These are phyloP conservation scores for Chlamydomonas sphaeroides DNA, from an alignment of 139 green algal species.

Conservation along the genomic window DNA sequence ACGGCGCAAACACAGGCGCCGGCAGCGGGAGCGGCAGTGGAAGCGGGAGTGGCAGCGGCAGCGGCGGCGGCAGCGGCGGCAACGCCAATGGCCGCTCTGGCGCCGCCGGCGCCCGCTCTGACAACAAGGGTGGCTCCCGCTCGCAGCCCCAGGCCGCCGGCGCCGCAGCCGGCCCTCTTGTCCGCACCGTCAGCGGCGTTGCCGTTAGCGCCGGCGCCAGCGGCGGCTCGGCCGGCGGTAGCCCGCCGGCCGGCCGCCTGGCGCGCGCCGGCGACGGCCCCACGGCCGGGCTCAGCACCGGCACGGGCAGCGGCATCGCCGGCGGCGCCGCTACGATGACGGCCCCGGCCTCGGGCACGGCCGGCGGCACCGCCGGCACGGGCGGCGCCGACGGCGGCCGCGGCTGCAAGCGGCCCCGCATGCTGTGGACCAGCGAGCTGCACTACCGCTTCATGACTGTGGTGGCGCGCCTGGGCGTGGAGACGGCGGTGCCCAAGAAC, in stretches of 20 bases:
- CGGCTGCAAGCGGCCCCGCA: conserved; percentile 42
- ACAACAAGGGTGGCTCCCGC: too few relatives aligned
- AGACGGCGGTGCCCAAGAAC: conserved; percentile 91
- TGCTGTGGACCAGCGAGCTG: conserved; percentile 95
- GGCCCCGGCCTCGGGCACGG: background rate
- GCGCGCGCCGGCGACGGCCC: too few relatives aligned
- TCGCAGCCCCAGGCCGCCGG: too few relatives aligned
- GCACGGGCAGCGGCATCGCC: background rate
- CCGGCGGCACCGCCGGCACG: background rate
- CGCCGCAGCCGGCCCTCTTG: too few relatives aligned
- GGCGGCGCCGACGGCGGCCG: background rate
- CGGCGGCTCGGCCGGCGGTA: background rate
- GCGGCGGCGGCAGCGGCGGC: background rate
- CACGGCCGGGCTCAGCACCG: background rate
- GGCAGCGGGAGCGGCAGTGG: too few relatives aligned
- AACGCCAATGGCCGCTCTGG: too few relatives aligned
- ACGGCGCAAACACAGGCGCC: too few relatives aligned
- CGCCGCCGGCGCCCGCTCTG: too few relatives aligned
- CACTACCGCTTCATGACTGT: conserved; percentile 89
- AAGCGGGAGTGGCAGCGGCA: background rate
- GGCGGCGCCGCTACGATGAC: too few relatives aligned
- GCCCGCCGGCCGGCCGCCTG: background rate
- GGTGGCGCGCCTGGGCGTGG: conserved; percentile 78
- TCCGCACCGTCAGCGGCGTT: background rate
- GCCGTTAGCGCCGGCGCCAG: background rate